phyloP scores from a whole-genome alignment of 2,329 filamentous ascomycete species.

The Scedosporium apiospermum region DNA sequence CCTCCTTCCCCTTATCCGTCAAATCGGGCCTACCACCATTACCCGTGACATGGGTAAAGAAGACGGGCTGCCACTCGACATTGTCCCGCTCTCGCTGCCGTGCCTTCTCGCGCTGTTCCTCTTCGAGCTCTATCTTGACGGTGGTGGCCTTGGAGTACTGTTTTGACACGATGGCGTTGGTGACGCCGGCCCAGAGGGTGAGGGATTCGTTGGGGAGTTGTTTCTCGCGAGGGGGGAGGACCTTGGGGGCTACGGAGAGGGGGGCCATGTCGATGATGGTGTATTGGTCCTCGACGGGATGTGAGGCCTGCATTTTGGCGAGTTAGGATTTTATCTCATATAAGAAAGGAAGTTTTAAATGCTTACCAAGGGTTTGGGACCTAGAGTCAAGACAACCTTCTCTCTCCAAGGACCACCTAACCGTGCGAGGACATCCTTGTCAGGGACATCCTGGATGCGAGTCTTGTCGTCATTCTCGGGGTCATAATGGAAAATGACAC shows the following conservation, averaged over 20 bases:
- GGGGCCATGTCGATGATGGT: slow-evolving; percentile 85
- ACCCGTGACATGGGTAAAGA: slow-evolving; percentile 59
- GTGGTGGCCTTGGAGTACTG: slow-evolving; percentile 78
- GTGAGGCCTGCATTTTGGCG: slow-evolving; percentile 27
- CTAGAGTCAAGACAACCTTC: slow-evolving; percentile 52
- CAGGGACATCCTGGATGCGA: slow-evolving; percentile 76
- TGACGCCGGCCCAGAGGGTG: slow-evolving; percentile 80
- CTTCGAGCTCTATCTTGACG: slow-evolving; percentile 85
- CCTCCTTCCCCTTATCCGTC: slow-evolving; percentile 41
- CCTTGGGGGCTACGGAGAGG: slow-evolving; percentile 69
- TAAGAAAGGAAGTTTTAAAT: background rate
- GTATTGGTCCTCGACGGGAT: slow-evolving; percentile 50
- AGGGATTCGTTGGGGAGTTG: slow-evolving; percentile 88
- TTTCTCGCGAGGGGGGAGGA: slow-evolving; percentile 62
- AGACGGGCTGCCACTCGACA: slow-evolving; percentile 72
- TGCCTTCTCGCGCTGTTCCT: slow-evolving; percentile 76
- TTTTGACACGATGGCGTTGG: slow-evolving; percentile 72
- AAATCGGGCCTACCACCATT: slow-evolving; percentile 47
- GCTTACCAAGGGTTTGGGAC: slow-evolving; percentile 53
- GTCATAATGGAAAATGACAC: slow-evolving; percentile 84
- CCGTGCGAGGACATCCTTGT: slow-evolving; percentile 71
- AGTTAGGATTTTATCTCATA: slow-evolving; percentile 5
- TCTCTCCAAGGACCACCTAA: slow-evolving; percentile 83
- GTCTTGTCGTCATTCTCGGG: slow-evolving; percentile 73
- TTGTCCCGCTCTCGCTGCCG: slow-evolving; percentile 64